These are phyloP conservation scores for Apiospora malaysiana DNA, from an alignment of 2,329 filamentous ascomycete species.

Conservation along the genomic window DNA sequence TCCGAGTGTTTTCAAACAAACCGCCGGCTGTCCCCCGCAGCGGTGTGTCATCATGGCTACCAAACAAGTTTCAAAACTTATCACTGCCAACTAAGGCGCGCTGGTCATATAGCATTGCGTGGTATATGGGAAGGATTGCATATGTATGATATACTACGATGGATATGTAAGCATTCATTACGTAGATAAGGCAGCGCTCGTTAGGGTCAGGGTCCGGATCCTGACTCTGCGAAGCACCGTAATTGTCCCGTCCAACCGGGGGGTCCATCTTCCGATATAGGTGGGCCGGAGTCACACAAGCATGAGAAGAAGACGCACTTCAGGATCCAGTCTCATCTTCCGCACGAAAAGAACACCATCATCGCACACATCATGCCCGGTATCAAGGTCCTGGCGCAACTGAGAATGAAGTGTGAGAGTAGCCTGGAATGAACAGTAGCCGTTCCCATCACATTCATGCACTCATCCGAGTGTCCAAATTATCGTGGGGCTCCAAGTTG, in stretches of 20 bases:
- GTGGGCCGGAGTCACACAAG: not conserved
- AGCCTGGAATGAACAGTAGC: not conserved
- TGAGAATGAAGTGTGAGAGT: not conserved
- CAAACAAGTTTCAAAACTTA: constrained; percentile 16
- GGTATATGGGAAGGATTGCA: not conserved
- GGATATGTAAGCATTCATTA: not conserved
- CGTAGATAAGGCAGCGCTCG: not conserved
- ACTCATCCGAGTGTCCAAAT: not conserved
- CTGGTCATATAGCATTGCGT: not conserved
- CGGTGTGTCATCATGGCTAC: not conserved
- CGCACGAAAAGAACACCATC: not conserved
- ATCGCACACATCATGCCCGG: not conserved
- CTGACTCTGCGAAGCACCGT: not conserved
- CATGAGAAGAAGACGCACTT: not conserved
- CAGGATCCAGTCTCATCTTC: not conserved
- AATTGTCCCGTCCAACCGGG: not conserved
- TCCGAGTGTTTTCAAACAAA: not conserved
- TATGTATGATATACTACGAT: too few species aligned
- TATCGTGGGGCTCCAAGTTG: not conserved
- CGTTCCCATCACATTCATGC: constrained; percentile 14
- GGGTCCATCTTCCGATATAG: not conserved
- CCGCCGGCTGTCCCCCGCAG: not conserved
- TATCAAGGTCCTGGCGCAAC: not conserved
- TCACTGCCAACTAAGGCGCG: not conserved
- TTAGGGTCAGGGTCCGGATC: not conserved